Percentiles rank a stretch among this genome's conserved stretches.
Evolutionary conservation across 1,284 basidiomycete species (phyloP).

Genomic region (Puccinia coronata): DNA sequence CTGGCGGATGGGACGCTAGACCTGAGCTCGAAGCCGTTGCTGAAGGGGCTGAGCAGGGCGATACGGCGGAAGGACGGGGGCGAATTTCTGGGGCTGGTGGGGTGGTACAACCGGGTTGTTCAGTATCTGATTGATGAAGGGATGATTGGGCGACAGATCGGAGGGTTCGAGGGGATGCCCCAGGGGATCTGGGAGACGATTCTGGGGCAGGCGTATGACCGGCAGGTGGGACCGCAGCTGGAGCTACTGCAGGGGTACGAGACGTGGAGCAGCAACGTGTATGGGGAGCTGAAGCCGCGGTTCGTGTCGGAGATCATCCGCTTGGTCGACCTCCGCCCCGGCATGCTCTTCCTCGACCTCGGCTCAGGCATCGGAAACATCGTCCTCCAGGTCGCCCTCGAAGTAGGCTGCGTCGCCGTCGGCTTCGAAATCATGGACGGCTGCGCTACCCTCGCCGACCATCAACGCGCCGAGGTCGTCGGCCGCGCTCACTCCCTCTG

Average conservation of each 20-base stretch:
- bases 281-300: constrained; percentile 60
- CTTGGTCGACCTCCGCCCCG: constrained; percentile 57
- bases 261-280: constrained; percentile 59
- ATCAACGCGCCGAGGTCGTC: constrained; percentile 62
- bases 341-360: constrained; percentile 62
- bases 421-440: constrained; percentile 64
- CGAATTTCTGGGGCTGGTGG: constrained; percentile 61
- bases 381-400: constrained; percentile 64
- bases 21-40: constrained; percentile 58
- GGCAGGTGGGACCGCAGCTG: constrained; percentile 63
- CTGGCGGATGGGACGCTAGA: not conserved
- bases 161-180: constrained; percentile 53
- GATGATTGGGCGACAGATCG: constrained; percentile 56
- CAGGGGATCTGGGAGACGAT: constrained; percentile 62
- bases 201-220: constrained; percentile 64
- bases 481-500: constrained; percentile 62
- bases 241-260: constrained; percentile 61
- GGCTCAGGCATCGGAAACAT: constrained; percentile 66
- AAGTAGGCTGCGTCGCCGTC: constrained; percentile 61
- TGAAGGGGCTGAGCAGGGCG: constrained; percentile 63
- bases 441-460: constrained; percentile 61
- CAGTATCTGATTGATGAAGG: constrained; percentile 59
- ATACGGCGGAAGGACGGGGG: constrained; percentile 63
- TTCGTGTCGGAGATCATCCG: constrained; percentile 60
- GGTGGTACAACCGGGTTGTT: constrained; percentile 62